These are phyloP conservation scores for Psilocybe tampanensis DNA, from an alignment of 768 basidiomycete species.

Conservation along the genomic window DNA sequence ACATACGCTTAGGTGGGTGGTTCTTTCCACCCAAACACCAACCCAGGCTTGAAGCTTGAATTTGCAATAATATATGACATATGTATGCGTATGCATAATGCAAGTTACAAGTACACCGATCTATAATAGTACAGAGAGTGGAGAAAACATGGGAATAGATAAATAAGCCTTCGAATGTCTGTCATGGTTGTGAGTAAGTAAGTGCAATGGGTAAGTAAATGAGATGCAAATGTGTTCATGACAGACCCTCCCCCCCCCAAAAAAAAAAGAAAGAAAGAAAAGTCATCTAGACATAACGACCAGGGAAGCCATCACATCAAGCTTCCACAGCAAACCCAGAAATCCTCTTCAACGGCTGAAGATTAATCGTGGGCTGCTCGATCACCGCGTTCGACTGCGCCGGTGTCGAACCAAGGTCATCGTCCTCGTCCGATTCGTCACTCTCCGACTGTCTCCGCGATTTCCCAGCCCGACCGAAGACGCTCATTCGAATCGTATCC, in stretches of 20 bases:
- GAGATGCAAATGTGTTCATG: neutral
- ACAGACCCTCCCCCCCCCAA: too few relatives aligned
- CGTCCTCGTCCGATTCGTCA: constrained; percentile 55
- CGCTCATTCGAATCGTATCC: constrained; percentile 57
- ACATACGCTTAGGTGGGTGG: too few relatives aligned
- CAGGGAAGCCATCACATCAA: neutral
- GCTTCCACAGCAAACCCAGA: constrained; percentile 53
- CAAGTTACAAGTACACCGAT: neutral
- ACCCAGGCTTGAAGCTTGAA: too few relatives aligned
- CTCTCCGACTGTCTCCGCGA: constrained; percentile 58
- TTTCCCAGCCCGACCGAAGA: constrained; percentile 58
- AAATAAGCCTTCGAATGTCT: neutral
- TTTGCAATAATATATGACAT: neutral
- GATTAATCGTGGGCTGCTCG: constrained; percentile 55
- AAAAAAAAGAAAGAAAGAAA: neutral
- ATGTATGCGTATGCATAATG: neutral
- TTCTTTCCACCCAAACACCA: too few relatives aligned
- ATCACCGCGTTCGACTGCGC: constrained; percentile 37
- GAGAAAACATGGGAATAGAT: constrained; percentile 1
- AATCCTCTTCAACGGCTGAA: constrained; percentile 60
- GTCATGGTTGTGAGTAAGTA: neutral
- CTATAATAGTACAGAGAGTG: neutral
- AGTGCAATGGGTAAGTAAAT: neutral
- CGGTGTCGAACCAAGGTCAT: constrained; percentile 49
- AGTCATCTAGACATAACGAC: too few relatives aligned